These are phyloP conservation scores for Eimeria nieschulzi DNA, from an alignment of 169 alveolate species.

Conservation along the genomic window DNA sequence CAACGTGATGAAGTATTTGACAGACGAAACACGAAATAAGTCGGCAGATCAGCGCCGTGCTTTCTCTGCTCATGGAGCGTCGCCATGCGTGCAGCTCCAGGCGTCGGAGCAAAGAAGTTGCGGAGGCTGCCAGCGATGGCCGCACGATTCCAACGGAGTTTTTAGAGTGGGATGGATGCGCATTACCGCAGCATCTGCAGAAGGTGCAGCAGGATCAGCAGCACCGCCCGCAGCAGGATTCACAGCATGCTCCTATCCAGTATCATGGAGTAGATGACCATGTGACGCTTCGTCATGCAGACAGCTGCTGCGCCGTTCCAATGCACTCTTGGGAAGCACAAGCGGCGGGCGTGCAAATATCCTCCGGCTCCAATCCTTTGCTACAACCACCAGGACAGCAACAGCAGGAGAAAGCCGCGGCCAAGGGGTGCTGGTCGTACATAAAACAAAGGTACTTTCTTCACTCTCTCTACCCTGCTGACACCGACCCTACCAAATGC, in stretches of 20 bases:
- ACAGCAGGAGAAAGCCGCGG: conserved; percentile 2
- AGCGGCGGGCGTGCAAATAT: background rate
- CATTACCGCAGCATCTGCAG: background rate
- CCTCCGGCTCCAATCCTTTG: too few relatives aligned
- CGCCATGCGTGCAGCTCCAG: conserved; percentile 3
- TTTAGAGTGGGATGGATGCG: background rate
- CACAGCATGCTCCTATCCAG: background rate
- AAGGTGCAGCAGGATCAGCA: conserved; percentile 48
- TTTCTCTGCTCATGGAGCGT: too few relatives aligned
- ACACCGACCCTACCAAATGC: too few relatives aligned
- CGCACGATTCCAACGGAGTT: background rate
- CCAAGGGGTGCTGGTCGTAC: conserved; percentile 13
- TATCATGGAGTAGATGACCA: background rate
- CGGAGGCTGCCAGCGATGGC: background rate
- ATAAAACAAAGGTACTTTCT: conserved; percentile 1
- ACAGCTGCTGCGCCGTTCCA: conserved; percentile 8
- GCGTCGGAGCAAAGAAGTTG: conserved; percentile 5
- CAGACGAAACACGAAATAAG: too few relatives aligned
- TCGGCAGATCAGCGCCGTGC: too few relatives aligned
- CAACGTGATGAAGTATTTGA: too few relatives aligned
- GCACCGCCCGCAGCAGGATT: conserved; percentile 16
- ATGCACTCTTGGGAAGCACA: conserved; percentile 20
- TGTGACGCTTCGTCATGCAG: background rate
- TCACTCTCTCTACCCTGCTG: too few relatives aligned
- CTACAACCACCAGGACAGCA: background rate